Evolutionary conservation across 1,284 basidiomycete species (phyloP).

Genomic region (Sanghuangporus sanghuang): DNA sequence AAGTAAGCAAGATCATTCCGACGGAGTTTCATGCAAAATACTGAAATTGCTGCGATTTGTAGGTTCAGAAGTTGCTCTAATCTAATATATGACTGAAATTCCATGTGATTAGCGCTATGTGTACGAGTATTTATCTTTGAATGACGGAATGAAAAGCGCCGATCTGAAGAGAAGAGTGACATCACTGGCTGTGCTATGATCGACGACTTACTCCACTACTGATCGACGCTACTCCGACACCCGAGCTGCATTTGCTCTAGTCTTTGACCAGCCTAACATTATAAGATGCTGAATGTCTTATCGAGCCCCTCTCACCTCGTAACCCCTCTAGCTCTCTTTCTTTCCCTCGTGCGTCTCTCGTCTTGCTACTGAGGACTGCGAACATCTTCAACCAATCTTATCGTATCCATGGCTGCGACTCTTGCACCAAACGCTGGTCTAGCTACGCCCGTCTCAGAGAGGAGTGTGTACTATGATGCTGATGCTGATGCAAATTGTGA

Average conservation of each 20-base stretch:
- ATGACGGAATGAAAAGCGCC: not conserved
- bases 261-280: not conserved
- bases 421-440: not conserved
- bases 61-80: not conserved
- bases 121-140: not conserved
- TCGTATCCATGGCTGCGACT: not conserved
- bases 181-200: not conserved
- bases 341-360: not conserved
- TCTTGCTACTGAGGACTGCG: not conserved
- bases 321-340: not conserved
- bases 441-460: constrained; percentile 14
- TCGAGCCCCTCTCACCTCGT: not conserved
- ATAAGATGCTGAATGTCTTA: not conserved
- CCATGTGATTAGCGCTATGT: not conserved
- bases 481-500: constrained; percentile 1
- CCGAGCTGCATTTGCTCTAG: not conserved
- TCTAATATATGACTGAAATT: not conserved
- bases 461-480: constrained; percentile 18
- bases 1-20: constrained; percentile 57
- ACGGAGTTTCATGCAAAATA: not conserved
- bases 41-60: not conserved
- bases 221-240: not conserved
- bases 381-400: not conserved
- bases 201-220: not conserved
- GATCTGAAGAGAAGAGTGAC: not conserved